Base-by-base conservation (phyloP, 148 eudicot genomes). In the Euryodendron excelsum region DNA sequence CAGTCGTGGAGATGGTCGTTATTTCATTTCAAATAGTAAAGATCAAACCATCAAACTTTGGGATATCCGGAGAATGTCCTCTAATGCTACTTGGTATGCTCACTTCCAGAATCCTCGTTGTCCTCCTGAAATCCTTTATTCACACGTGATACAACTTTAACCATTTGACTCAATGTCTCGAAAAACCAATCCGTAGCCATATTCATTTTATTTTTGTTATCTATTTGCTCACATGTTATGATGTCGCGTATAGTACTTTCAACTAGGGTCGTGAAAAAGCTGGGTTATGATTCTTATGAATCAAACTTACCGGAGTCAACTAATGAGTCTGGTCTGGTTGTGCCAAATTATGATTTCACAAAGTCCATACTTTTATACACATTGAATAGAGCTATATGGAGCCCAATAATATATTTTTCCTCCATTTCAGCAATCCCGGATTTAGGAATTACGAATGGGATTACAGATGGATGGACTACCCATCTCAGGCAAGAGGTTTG, bases 1-100 rank as follows among this genome's bases (percentile, higher is more conserved):
- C 70, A 89, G 94, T 66, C 90, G 94, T 65, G 97, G 97, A 73
- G 98, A 94, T 84, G 98, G 98, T 27, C 94, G 97, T 27, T 88
- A 94, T 80, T 87, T 94, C 20, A 94, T 94, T 47, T 94, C 97
- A 70, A 94, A 94, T 81, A 97, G 97, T 59, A 94, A 94, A 87
- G 98, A 94, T 75, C 98, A 94, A 81, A 60, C 89, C 63, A 88
- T 86, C 55, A 94, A 92, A 78, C 88, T 94, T 30, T 94, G 98
- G 98, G 98, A 94, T 76, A 91, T 94, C 34, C 79, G 98, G 56
- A 94, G 90, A 83, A 92, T 94, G 97, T 87, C 97, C 50, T 79
- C 90, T 67, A 89, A 87, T 64, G 50, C 66, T 75, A 31, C 77
- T 45, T 50, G 86, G 97, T 91, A 91, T 69, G 85, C 79, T 55